These are phyloP conservation scores for Aspergillus transmontanensis DNA, from an alignment of 2,329 filamentous ascomycete species.

Conservation along the genomic window DNA sequence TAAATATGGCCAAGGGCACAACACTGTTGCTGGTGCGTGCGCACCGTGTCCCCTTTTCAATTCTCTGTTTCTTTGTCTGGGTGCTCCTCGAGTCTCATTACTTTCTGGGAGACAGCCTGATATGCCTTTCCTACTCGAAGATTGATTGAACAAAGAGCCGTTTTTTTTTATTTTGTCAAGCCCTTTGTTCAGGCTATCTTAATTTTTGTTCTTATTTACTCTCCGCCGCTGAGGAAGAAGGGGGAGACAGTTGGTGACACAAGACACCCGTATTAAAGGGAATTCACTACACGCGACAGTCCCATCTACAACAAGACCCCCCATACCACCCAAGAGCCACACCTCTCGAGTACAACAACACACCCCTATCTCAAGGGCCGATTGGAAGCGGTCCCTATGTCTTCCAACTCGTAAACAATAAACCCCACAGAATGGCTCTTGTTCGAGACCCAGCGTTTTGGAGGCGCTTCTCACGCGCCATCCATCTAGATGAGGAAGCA, in stretches of 20 bases:
- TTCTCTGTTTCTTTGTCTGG: neutral
- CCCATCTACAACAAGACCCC: neutral
- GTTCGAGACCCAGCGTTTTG: constrained; percentile 62
- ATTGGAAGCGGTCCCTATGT: neutral
- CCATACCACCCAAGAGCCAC: no score
- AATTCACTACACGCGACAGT: neutral
- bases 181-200: neutral
- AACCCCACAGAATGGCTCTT: constrained; percentile 45
- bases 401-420: constrained; percentile 3
- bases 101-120: neutral
- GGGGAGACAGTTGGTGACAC: neutral
- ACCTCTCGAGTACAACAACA: neutral
- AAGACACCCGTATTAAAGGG: neutral
- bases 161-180: neutral
- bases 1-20: neutral
- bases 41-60: neutral
- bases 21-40: neutral
- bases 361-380: neutral
- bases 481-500: constrained; percentile 57
- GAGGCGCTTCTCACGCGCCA: constrained; percentile 61
- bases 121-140: neutral
- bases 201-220: neutral
- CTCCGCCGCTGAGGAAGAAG: neutral
- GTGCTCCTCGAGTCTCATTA: neutral
- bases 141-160: neutral